A percentile compares a stretch with the other conserved stretches of the same genome.
Conservation (phyloP, 371 early-diverging fungal genomes). For the Massospora cicadina region DNA sequence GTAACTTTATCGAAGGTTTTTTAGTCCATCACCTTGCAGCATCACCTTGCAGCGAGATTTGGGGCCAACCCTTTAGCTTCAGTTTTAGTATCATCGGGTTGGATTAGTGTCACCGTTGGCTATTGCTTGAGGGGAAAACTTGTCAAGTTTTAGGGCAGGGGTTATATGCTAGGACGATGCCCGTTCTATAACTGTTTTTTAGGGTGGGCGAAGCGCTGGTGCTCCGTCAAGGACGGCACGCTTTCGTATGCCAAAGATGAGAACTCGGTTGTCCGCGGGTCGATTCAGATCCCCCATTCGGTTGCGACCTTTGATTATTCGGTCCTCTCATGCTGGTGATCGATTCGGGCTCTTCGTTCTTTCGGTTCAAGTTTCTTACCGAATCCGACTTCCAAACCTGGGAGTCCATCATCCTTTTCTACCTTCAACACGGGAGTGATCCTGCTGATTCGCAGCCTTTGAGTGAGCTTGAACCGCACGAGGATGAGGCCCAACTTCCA, state of each 20-base stretch:
- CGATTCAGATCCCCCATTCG: slow-evolving; percentile 45
- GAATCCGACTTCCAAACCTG: slow-evolving; percentile 45
- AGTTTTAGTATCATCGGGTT: too few species aligned
- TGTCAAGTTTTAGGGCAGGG: too few species aligned
- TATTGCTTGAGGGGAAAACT: too few species aligned
- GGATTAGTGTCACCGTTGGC: too few species aligned
- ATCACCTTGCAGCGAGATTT: too few species aligned
- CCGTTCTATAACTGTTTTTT: neutral
- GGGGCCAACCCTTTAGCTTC: too few species aligned
- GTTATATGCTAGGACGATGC: too few species aligned
- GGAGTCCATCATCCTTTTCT: slow-evolving; percentile 26
- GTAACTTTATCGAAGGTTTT: too few species aligned
- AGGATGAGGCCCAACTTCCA: too few species aligned
- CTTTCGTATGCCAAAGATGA: slow-evolving; percentile 47
- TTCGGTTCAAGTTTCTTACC: slow-evolving; percentile 60
- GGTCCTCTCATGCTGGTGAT: slow-evolving; percentile 61
- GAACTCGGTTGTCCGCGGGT: slow-evolving; percentile 49
- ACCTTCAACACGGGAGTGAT: slow-evolving; percentile 15
- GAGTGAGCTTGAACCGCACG: neutral
- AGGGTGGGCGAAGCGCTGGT: slow-evolving; percentile 73
- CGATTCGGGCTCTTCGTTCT: slow-evolving; percentile 64
- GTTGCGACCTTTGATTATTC: slow-evolving; percentile 43
- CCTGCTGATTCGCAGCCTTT: neutral
- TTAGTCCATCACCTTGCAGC: too few species aligned
- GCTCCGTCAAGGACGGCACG: slow-evolving; percentile 35